These are phyloP conservation scores for Mimosa bimucronata DNA, from an alignment of 306 rosid genomes.

Conservation along the genomic window DNA sequence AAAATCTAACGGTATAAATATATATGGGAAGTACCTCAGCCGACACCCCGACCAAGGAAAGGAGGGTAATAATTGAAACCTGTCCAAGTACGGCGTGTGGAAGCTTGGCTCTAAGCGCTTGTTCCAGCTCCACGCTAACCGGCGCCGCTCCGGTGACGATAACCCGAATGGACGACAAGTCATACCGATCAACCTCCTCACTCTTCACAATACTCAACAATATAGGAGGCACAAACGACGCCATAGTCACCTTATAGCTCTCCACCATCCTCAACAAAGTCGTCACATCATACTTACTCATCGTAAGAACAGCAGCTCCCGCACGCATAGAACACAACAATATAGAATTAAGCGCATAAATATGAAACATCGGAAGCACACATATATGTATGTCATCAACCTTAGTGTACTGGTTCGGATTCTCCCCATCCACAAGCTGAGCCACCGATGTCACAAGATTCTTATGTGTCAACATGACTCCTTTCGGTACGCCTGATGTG, in stretches of 20 bases:
- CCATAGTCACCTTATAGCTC: constrained; percentile 61
- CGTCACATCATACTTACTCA: constrained; percentile 63
- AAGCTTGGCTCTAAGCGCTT: constrained; percentile 58
- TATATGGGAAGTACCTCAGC: too few relatives aligned
- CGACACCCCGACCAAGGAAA: too few relatives aligned
- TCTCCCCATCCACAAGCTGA: constrained; percentile 78
- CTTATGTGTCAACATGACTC: constrained; percentile 77
- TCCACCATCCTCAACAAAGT: constrained; percentile 50
- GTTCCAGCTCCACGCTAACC: constrained; percentile 68
- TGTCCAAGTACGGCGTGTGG: constrained; percentile 72
- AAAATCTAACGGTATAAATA: too few relatives aligned
- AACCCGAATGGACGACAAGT: constrained; percentile 69
- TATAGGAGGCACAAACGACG: constrained; percentile 81
- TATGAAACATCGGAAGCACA: constrained; percentile 80
- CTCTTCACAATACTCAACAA: constrained; percentile 65
- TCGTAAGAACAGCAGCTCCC: constrained; percentile 68
- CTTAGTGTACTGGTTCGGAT: constrained; percentile 59
- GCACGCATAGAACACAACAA: constrained; percentile 65
- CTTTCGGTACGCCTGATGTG: constrained; percentile 75
- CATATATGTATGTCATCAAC: constrained; percentile 71
- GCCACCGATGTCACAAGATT: constrained; percentile 70
- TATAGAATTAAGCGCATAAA: constrained; percentile 74
- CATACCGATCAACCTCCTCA: constrained; percentile 45
- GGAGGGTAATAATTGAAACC: constrained; percentile 36
- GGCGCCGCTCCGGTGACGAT: constrained; percentile 86